Evolutionary conservation across 1,284 basidiomycete genomes (phyloP), one percentile per base, ranked within the genome.

Genomic region (Melampsora americana): DNA sequence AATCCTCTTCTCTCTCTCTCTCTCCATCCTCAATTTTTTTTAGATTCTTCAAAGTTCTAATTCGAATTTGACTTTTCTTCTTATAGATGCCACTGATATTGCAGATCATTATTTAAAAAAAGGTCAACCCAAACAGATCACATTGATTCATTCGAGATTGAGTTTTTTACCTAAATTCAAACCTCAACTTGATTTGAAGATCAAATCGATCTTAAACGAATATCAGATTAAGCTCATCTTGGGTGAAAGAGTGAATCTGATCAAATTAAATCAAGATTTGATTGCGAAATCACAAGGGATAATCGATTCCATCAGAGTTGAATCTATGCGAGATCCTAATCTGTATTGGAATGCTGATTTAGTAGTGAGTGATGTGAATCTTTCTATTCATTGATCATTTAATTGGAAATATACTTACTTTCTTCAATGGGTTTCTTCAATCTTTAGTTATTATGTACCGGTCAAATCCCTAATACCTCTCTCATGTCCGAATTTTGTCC

Each of bases 401-500:
- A 26, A n/a, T 56, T 4, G n/a, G n/a, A n/a, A n/a, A n/a, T n/a
- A n/a, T n/a, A 56, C 53, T 20, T n/a, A 56, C 12, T 11, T 5
- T 56, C 26, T 26, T 56, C n/a, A n/a, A n/a, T 56, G 20, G 12
- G 53, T n/a, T 26, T 56, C 4, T 5, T 35, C 18, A 2, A 6
- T 5, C 3, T 23, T 26, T 20, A 74, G 72, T 66, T 74, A 11
- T 26, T 59, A 39, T 74, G 72, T 23, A 74, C 72, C 16, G 72
- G 72, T 7, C 72, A 74, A 59, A 32, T 39, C 16, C 72, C 72
- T 14, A 74, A 74, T 66, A 60, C 72, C 4, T 56, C 46, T 18
- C 18, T 74, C 23, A 74, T 74, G 72, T 48, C 72, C 16, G 39
- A 60, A 48, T 74, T 74, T 46, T 74, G 72, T 62, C 72, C 72